Percentiles rank a stretch among this genome's conserved stretches.
Conservation (phyloP, 257 asterid genomes). For the Solanum verrucosum region DNA sequence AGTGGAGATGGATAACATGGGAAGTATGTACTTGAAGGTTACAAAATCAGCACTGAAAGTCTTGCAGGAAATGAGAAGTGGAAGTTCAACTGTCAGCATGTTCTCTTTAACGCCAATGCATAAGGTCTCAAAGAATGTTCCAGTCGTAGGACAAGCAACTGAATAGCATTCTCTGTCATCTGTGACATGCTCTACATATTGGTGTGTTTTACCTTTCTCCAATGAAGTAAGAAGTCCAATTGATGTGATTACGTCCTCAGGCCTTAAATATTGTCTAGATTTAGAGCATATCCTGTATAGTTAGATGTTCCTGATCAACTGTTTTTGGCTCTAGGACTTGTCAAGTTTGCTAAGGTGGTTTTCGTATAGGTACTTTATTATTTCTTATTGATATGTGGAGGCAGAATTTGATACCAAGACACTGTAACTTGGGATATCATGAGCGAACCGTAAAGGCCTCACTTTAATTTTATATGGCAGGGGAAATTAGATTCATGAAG, state of each 20-base stretch:
- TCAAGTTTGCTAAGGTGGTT: too few relatives aligned
- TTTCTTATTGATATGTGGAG: too few relatives aligned
- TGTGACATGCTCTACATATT: not conserved
- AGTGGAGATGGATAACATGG: conserved; percentile 42
- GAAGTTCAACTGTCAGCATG: conserved; percentile 54
- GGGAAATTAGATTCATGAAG: too few relatives aligned
- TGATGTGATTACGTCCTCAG: not conserved
- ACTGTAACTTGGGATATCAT: too few relatives aligned
- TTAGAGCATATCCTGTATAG: not conserved
- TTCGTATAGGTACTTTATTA: too few relatives aligned
- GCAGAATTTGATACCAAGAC: too few relatives aligned
- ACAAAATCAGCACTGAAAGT: conserved; percentile 49
- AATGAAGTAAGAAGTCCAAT: not conserved
- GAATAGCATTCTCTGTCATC: not conserved
- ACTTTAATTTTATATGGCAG: too few relatives aligned
- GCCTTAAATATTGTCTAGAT: not conserved
- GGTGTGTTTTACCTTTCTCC: not conserved
- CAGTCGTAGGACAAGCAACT: conserved; percentile 22
- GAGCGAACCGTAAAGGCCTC: too few relatives aligned
- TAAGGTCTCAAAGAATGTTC: conserved; percentile 20
- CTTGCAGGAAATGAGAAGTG: conserved; percentile 46
- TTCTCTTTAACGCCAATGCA: conserved; percentile 64
- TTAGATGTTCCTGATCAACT: not conserved
- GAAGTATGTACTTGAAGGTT: conserved; percentile 46
- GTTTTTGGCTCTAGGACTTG: too few relatives aligned